Base-by-base conservation (phyloP, 139 green algal species). In the Chlorella vulgaris region DNA sequence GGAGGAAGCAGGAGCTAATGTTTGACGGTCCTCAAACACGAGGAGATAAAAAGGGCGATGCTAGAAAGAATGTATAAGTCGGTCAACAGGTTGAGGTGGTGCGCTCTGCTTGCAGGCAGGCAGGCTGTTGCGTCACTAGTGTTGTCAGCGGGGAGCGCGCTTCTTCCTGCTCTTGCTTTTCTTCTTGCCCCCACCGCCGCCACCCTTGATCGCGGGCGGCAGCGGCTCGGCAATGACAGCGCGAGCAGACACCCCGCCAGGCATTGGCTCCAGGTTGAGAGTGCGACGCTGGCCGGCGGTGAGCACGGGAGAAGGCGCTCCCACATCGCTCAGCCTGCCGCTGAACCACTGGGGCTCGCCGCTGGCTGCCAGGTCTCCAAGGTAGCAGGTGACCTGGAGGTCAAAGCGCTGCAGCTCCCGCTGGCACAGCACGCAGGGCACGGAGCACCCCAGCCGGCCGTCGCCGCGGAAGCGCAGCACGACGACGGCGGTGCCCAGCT, bases 361-460 rank as follows among this genome's bases (percentile, higher is more conserved):
- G n/a, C n/a, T n/a, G n/a, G 31, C 13, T 8, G 71, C 36, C 50
- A n/a, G n/a, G 35, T 42, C 35, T 2, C 35, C 35, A 50, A 79
- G 22, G 26, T 47, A 62, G 81, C 88, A 94, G 61, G 84, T 81
- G 29, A 94, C 86, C 4, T 74, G 69, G 18, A 94, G 42, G 78
- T 92, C 91, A 61, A 90, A 90, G 7, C 74, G 73, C 22, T 58
- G 31, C 29, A 94, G 85, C 82, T 89, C 78, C 24, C 74, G 62
- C 58, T 87, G 81, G 83, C 91, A 94, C 33, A 90, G 66, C 6
- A 94, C 78, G 81, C 91, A 94, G 1, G 90, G 91, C 33, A 89
- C 78, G 40, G 84, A 84, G 74, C 83, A 89, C 65, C 88, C 91
- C 24, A 94, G 84, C 4, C 63, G 86, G 43, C 91, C 91, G 78